These are phyloP conservation scores for Phytopythium cucurbitacearum DNA, from an alignment of 352 stramenopile genomes.

Conservation along the genomic window DNA sequence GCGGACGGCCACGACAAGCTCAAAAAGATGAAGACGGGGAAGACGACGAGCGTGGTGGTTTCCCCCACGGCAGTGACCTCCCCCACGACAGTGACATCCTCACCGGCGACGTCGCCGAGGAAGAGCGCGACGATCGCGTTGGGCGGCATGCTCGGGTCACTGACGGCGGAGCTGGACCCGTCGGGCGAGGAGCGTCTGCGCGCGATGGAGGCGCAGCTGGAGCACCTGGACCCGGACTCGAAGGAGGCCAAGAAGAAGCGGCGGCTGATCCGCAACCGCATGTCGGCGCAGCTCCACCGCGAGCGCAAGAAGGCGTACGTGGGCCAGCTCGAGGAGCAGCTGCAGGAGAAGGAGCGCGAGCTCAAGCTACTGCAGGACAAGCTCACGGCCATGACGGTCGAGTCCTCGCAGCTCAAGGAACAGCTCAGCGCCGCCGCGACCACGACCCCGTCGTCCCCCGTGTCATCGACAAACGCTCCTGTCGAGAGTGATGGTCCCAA, in stretches of 20 bases:
- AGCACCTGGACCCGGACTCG: constrained; percentile 81
- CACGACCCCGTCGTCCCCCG: constrained; percentile 12
- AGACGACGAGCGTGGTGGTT: constrained; percentile 30
- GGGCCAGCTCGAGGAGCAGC: constrained; percentile 78
- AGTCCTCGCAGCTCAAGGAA: constrained; percentile 62
- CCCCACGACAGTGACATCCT: background rate
- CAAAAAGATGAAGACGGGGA: constrained; percentile 82
- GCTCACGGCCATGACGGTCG: constrained; percentile 59
- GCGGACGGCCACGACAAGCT: constrained; percentile 28
- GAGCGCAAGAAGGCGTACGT: constrained; percentile 89
- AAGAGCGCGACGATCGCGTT: constrained; percentile 1
- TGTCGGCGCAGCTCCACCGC: constrained; percentile 84
- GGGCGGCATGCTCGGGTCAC: constrained; percentile 15
- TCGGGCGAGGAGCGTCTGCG: constrained; percentile 75
- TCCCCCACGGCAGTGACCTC: constrained; percentile 1
- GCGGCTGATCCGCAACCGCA: constrained; percentile 83
- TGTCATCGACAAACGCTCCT: constrained; percentile 51
- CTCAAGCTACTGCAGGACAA: constrained; percentile 74
- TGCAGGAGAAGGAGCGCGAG: constrained; percentile 78
- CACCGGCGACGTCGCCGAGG: constrained; percentile 8
- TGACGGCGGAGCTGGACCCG: constrained; percentile 48
- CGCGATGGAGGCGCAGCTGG: constrained; percentile 78
- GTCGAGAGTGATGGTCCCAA: constrained; percentile 17
- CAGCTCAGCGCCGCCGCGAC: constrained; percentile 21
- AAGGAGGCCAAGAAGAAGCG: constrained; percentile 90